Conservation (phyloP, 805 yeast genomes). For the Grigorovia transvaalensis region DNA sequence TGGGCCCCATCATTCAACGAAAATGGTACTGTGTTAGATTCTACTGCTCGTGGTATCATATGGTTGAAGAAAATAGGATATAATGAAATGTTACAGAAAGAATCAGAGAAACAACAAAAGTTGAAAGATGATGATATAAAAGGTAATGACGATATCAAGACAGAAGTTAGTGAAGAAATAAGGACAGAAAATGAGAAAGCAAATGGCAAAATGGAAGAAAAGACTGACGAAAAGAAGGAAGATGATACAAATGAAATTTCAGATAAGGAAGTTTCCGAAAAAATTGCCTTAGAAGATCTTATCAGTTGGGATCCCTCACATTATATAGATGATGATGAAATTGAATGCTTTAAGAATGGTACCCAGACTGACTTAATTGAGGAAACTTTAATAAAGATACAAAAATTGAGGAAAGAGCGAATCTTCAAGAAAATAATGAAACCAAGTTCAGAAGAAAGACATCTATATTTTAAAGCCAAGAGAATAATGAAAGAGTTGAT, state of each 20-base stretch:
- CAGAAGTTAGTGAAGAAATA: not conserved
- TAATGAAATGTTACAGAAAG: conserved; percentile 24
- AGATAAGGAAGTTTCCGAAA: not conserved
- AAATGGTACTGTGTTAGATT: conserved; percentile 42
- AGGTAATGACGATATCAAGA: not conserved
- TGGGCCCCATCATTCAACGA: conserved; percentile 65
- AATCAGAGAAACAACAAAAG: conserved; percentile 8
- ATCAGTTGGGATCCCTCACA: conserved; percentile 42
- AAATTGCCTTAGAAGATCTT: conserved; percentile 32
- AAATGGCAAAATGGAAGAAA: not conserved
- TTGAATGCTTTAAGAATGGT: conserved; percentile 37
- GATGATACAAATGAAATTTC: not conserved
- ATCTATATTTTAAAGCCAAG: conserved; percentile 34
- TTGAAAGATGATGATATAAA: conserved; percentile 2
- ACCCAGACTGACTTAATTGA: conserved; percentile 35
- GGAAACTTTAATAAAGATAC: conserved; percentile 38
- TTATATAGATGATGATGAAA: conserved; percentile 41
- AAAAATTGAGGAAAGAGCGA: conserved; percentile 41
- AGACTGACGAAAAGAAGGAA: not conserved
- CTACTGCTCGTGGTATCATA: conserved; percentile 39
- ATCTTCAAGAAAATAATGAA: conserved; percentile 23
- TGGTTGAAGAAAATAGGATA: conserved; percentile 49
- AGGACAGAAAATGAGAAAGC: conserved; percentile 1
- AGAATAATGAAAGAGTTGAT: conserved; percentile 39
- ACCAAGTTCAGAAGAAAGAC: conserved; percentile 36